Percentiles rank a stretch among this genome's conserved stretches.
Conservation (phyloP, 306 rosid species). For the Hylodesmum podocarpum region DNA sequence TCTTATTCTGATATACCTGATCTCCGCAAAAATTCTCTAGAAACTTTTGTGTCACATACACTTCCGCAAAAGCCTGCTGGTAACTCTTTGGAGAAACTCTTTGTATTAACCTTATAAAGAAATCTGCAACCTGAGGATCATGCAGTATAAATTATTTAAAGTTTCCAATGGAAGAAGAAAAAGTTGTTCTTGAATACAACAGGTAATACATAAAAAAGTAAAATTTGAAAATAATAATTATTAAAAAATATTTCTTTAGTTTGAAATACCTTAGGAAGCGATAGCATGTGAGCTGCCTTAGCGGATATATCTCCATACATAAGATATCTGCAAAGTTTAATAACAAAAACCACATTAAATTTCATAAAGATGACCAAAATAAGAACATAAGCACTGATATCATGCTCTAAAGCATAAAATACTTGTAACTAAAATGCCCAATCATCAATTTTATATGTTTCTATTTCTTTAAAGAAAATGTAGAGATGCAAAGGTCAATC, state of each 20-base stretch:
- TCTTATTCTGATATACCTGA: conserved; percentile 59
- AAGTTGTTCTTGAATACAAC: neutral
- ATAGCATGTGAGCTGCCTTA: conserved; percentile 87
- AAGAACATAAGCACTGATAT: conserved; percentile 1
- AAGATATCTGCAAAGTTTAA: conserved; percentile 65
- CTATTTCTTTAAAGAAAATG: neutral
- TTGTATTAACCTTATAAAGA: conserved; percentile 85
- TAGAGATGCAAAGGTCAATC: neutral
- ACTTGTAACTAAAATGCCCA: neutral
- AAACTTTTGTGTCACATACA: conserved; percentile 78
- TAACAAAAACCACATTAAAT: neutral
- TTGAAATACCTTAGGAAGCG: conserved; percentile 73
- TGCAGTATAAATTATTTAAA: neutral
- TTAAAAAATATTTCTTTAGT: neutral
- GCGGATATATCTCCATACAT: conserved; percentile 80
- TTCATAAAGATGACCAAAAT: neutral
- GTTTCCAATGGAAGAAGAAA: conserved; percentile 13
- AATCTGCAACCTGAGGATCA: conserved; percentile 71
- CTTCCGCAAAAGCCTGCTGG: conserved; percentile 85
- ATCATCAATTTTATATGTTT: neutral
- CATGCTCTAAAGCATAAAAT: neutral
- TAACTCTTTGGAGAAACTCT: conserved; percentile 98
- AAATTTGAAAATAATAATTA: neutral
- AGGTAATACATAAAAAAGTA: neutral
- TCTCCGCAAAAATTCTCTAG: conserved; percentile 87